These are phyloP conservation scores for Sparassis latifolia DNA, from an alignment of 1,284 basidiomycete genomes.

Conservation along the genomic window DNA sequence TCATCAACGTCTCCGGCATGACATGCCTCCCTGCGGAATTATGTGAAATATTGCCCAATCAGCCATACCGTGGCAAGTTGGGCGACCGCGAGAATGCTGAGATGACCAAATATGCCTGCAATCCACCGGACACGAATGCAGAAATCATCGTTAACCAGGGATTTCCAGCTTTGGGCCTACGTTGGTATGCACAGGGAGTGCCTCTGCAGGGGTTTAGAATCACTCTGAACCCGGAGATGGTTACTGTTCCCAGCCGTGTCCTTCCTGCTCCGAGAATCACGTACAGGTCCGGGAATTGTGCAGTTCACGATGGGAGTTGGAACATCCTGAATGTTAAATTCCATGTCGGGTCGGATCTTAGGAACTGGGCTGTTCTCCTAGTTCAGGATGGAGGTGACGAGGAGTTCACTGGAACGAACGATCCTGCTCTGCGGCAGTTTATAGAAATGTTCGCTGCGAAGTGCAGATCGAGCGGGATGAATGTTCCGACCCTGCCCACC, in stretches of 20 bases:
- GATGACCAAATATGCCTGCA: constrained; percentile 65
- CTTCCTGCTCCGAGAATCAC: constrained; percentile 49
- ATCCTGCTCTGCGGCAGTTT: constrained; percentile 34
- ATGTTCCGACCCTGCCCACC: constrained; percentile 30
- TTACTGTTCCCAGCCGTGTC: constrained; percentile 53
- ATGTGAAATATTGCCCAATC: constrained; percentile 54
- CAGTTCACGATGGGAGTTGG: constrained; percentile 57
- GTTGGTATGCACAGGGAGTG: constrained; percentile 17
- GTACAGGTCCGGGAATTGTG: constrained; percentile 41
- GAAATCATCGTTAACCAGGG: constrained; percentile 50
- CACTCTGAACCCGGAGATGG: constrained; percentile 47
- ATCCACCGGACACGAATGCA: constrained; percentile 52
- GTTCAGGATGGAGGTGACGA: constrained; percentile 40
- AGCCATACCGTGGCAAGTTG: constrained; percentile 48
- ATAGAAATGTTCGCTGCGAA: constrained; percentile 46
- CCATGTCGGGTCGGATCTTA: constrained; percentile 40
- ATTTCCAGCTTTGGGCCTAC: constrained; percentile 46
- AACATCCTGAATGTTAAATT: constrained; percentile 66
- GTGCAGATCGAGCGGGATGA: constrained; percentile 48
- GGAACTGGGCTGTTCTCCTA: constrained; percentile 54
- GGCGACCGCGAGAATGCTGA: constrained; percentile 44
- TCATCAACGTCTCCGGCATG: constrained; percentile 48
- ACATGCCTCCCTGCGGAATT: constrained; percentile 60
- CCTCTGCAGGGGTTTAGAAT: constrained; percentile 40
- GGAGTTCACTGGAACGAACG: constrained; percentile 34